Evolutionary conservation across 2,329 filamentous ascomycete genomes (phyloP), one percentile per base, ranked within the genome.

Genomic region (Trichoderma sp.): DNA sequence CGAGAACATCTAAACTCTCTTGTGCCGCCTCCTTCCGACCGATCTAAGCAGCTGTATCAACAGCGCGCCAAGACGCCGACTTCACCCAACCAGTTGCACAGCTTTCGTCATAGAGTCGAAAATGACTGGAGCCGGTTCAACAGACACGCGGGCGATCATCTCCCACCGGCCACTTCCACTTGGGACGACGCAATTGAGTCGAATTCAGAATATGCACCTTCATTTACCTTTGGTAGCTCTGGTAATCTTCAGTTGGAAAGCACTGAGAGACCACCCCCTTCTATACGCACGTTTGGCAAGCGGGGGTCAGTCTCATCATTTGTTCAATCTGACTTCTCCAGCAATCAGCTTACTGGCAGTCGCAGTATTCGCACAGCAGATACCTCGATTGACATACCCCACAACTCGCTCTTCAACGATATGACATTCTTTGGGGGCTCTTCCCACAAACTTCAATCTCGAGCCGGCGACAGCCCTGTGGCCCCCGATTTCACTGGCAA

Each of bases 331-430:
- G 68, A 73, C 9, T 64, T 57, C 17, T 73, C 71, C 17, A 59
- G 63, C 23, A 68, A 39, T 15, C 68, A 65, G 7, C 58, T 71
- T 23, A 58, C 55, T 20, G 43, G 68, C n/a, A 17, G 23, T 6
- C 71, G 68, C n/a, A 73, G 71, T 36, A 63, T 73, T 12, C 62
- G 50, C 58, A 73, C 71, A 1, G 68, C 71, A 5, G 62, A 71
- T 15, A 71, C 71, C 34, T 73, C 71, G 5, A 68, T 73, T 26
- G 71, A 73, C n/a, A 30, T 73, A 20, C 68, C 71, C 13, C 68
- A 64, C 43, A 28, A 50, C 20, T 63, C 71, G 4, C 17, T 71
- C 0, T 73, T 71, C 28, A n/a, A 57, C 11, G 63, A 73, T 20
- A 68, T 68, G 47, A 59, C 43, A 17, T 68, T 73, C 15, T 15